phyloP scores from a whole-genome alignment of 768 basidiomycete species.

The Hirschioporus abietinus region DNA sequence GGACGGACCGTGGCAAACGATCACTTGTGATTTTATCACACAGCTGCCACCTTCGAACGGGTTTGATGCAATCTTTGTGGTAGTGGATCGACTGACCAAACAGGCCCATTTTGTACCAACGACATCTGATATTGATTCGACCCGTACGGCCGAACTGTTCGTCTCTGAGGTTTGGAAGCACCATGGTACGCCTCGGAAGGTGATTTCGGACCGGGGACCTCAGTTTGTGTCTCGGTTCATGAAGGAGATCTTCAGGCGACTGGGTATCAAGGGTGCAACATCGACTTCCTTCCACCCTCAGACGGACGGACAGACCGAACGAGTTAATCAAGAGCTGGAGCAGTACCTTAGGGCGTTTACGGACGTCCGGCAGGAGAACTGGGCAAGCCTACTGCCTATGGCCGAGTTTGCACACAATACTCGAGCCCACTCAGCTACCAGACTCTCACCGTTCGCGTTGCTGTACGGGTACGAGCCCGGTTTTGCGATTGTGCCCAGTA shows the following conservation, averaged over 20 bases:
- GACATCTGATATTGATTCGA: constrained; percentile 9
- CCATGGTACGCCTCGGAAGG: constrained; percentile 7
- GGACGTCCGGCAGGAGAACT: constrained; percentile 37
- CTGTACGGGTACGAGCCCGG: constrained; percentile 28
- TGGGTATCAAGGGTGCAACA: constrained; percentile 16
- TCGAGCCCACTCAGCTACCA: constrained; percentile 25
- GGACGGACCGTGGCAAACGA: constrained; percentile 23
- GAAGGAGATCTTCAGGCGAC: constrained; percentile 14
- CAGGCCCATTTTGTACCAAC: constrained; percentile 13
- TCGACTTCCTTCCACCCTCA: constrained; percentile 42
- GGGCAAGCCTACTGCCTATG: constrained; percentile 34
- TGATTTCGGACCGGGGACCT: constrained; percentile 15
- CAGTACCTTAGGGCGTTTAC: constrained; percentile 30
- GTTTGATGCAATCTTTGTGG: constrained; percentile 17
- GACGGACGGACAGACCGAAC: constrained; percentile 34
- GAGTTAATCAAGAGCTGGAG: constrained; percentile 34
- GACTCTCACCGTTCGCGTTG: constrained; percentile 33
- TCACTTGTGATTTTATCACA: constrained; percentile 22
- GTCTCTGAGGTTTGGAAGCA: constrained; percentile 10
- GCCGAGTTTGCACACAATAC: constrained; percentile 41
- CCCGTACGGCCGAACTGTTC: constrained; percentile 15
- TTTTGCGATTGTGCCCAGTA: constrained; percentile 1
- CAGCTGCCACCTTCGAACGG: constrained; percentile 20
- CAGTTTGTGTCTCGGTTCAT: constrained; percentile 20
- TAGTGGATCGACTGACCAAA: constrained; percentile 19